phyloP scores from a whole-genome alignment of 1,284 basidiomycete genomes.

The Anthracocystis panici-leucophaei region DNA sequence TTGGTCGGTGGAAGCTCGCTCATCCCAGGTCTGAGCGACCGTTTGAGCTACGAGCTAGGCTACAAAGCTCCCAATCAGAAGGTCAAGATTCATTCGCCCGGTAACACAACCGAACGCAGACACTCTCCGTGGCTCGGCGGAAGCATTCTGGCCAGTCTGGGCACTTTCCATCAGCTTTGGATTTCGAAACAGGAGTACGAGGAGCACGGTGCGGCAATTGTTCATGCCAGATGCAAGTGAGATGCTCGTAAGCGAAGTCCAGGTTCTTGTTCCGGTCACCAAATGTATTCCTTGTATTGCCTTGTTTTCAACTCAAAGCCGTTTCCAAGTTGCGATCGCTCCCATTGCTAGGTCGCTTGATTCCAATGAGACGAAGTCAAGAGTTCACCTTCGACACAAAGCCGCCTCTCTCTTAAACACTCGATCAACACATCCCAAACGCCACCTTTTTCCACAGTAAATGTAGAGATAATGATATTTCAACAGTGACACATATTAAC shows the following conservation, averaged over 20 bases:
- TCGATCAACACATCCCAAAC: too few relatives aligned
- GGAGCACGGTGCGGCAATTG: slow-evolving; percentile 66
- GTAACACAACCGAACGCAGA: slow-evolving; percentile 66
- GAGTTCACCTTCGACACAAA: too few relatives aligned
- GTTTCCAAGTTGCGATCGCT: background rate
- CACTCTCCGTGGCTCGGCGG: slow-evolving; percentile 68
- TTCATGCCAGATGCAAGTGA: slow-evolving; percentile 67
- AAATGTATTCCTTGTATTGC: slow-evolving; percentile 3
- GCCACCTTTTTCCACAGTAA: too few relatives aligned
- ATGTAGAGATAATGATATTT: too few relatives aligned
- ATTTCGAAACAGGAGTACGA: slow-evolving; percentile 69
- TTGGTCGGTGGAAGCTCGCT: slow-evolving; percentile 91
- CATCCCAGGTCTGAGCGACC: slow-evolving; percentile 86
- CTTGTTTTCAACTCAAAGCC: background rate
- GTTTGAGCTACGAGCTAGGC: slow-evolving; percentile 83
- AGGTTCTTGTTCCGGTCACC: slow-evolving; percentile 5
- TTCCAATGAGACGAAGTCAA: too few relatives aligned
- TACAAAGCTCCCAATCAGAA: slow-evolving; percentile 79
- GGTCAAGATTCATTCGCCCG: slow-evolving; percentile 67
- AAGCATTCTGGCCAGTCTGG: slow-evolving; percentile 64
- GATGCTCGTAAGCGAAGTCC: background rate
- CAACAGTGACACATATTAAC: too few relatives aligned
- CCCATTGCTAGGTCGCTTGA: too few relatives aligned
- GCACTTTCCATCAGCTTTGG: slow-evolving; percentile 69
- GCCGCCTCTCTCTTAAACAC: too few relatives aligned